Conservation (phyloP, 441 rosid species). For the Aleurites moluccanus region DNA sequence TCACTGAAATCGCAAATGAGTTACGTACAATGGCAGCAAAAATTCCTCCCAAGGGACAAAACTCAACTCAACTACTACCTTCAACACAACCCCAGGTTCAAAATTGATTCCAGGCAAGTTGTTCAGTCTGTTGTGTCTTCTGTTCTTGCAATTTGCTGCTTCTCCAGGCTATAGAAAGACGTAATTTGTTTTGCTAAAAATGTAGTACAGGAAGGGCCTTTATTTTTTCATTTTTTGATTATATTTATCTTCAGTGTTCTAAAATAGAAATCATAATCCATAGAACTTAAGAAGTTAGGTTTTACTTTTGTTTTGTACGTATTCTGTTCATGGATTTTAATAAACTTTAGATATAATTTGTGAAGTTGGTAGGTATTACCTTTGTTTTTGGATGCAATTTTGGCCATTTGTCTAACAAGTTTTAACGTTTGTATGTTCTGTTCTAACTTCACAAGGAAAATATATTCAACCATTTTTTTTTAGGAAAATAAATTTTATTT, state of each 20-base stretch:
- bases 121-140: background rate
- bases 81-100: constrained; percentile 19
- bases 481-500: too few species aligned
- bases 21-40: constrained; percentile 49
- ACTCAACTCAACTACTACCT: constrained; percentile 20
- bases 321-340: background rate
- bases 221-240: background rate
- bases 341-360: background rate
- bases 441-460: background rate
- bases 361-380: background rate
- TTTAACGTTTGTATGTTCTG: background rate
- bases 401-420: background rate
- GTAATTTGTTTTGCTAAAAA: constrained; percentile 12
- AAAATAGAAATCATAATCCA: constrained; percentile 11
- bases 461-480: background rate
- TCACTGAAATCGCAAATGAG: constrained; percentile 48
- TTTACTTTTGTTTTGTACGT: background rate
- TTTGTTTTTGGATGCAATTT: background rate
- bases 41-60: constrained; percentile 43
- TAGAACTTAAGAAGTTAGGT: background rate
- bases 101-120: constrained; percentile 19
- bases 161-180: background rate
- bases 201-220: background rate
- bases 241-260: background rate
- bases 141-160: background rate